phyloP scores from a whole-genome alignment of 768 basidiomycete species.

The Suillus ampliporus region DNA sequence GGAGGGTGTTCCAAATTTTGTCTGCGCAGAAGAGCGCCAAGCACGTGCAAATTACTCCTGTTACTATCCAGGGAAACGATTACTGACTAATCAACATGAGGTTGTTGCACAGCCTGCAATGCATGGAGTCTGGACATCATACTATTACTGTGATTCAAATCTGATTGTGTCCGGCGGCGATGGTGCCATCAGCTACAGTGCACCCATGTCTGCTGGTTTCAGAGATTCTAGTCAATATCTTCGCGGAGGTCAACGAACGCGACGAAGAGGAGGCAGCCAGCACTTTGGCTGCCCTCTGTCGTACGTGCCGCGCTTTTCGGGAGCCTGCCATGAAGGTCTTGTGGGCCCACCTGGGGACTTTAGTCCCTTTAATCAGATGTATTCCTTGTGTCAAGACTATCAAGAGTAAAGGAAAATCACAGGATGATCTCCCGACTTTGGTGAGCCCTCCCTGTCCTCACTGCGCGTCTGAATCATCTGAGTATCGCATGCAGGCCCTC shows the following conservation, averaged over 20 bases:
- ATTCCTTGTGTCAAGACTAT: slow-evolving; percentile 3
- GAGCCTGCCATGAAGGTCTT: slow-evolving; percentile 13
- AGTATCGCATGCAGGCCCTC: not conserved
- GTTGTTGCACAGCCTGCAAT: not conserved
- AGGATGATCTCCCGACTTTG: slow-evolving; percentile 6
- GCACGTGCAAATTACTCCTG: too few relatives aligned
- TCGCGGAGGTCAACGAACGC: slow-evolving; percentile 9
- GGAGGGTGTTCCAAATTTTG: too few relatives aligned
- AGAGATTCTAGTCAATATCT: slow-evolving; percentile 8
- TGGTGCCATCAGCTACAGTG: not conserved
- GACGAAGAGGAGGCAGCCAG: slow-evolving; percentile 7
- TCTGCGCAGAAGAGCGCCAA: not conserved
- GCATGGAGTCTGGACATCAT: not conserved
- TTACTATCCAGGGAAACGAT: too few relatives aligned
- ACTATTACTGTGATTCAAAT: not conserved
- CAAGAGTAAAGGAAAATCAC: not conserved
- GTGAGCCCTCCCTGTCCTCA: not conserved
- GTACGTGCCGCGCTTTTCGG: slow-evolving; percentile 9
- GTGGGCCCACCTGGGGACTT: slow-evolving; percentile 9
- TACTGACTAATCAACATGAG: slow-evolving; percentile 4
- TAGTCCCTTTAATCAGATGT: slow-evolving; percentile 9
- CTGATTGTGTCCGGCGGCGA: not conserved
- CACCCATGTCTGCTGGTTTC: slow-evolving; percentile 9
- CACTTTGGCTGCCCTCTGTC: slow-evolving; percentile 12
- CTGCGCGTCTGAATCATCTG: not conserved